Evolutionary conservation across 1,139 yeast genomes (phyloP).

Genomic region (Geotrichum citri-aurantii): DNA sequence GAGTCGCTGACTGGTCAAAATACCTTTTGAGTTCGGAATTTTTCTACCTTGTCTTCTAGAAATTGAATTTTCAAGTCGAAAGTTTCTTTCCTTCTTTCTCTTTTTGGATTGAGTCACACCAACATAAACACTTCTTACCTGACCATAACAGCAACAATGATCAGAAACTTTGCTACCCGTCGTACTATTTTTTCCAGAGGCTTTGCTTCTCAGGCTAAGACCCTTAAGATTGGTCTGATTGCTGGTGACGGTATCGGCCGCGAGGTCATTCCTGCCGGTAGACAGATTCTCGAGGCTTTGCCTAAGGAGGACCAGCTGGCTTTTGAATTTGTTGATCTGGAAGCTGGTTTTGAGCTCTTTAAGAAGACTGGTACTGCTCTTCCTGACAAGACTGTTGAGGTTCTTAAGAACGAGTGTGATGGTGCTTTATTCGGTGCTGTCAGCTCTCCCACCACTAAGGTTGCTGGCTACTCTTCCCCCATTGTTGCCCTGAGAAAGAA

Average conservation of each 20-base stretch:
- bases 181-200: conserved; percentile 19
- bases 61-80: background rate
- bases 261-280: conserved; percentile 95
- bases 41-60: background rate
- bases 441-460: conserved; percentile 86
- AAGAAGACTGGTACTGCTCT: conserved; percentile 90
- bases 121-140: background rate
- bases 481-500: conserved; percentile 96
- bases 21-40: background rate
- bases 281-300: conserved; percentile 72
- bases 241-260: conserved; percentile 99
- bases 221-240: conserved; percentile 47
- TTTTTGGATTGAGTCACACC: conserved; percentile 5
- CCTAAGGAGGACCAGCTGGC: conserved; percentile 68
- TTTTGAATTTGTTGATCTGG: conserved; percentile 79
- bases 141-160: conserved; percentile 11
- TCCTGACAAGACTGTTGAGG: conserved; percentile 83
- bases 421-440: conserved; percentile 98
- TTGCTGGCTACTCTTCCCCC: conserved; percentile 95
- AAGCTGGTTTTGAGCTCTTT: conserved; percentile 93
- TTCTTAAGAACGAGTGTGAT: conserved; percentile 77
- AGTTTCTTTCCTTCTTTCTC: conserved; percentile 5
- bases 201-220: conserved; percentile 27
- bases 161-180: conserved; percentile 15
- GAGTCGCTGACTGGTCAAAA: background rate